These are phyloP conservation scores for Cadophora sp. DNA, from an alignment of 2,329 filamentous ascomycete genomes.

Conservation along the genomic window DNA sequence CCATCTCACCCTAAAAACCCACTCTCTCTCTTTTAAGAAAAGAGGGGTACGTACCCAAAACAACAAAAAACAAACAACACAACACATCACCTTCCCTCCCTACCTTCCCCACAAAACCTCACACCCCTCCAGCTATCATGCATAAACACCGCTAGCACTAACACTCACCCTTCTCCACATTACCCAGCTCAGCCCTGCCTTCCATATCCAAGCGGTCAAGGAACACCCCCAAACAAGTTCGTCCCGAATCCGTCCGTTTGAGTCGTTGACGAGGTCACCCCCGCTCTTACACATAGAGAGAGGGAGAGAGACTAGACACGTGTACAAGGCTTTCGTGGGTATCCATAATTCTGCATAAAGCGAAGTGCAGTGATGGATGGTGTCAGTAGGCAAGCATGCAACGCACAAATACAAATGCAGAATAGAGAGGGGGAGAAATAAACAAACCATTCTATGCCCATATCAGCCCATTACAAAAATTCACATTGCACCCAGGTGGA, in stretches of 20 bases:
- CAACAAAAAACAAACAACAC: too few species aligned
- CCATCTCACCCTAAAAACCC: too few species aligned
- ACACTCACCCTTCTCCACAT: too few species aligned
- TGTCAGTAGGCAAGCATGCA: too few species aligned
- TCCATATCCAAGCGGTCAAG: conserved; percentile 2
- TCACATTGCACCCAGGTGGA: neutral
- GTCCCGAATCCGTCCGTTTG: too few species aligned
- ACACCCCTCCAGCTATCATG: neutral
- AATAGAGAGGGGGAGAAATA: neutral
- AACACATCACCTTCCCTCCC: too few species aligned
- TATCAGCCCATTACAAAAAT: neutral
- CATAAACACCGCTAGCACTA: neutral
- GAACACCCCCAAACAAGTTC: conserved; percentile 4
- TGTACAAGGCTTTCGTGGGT: neutral
- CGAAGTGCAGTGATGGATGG: neutral
- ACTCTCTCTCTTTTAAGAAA: too few species aligned
- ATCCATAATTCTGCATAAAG: conserved; percentile 11
- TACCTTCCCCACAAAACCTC: neutral
- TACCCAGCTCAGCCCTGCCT: neutral
- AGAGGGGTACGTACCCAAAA: too few species aligned
- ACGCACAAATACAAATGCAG: conserved; percentile 1
- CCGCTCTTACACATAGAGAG: neutral
- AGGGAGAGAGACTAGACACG: neutral
- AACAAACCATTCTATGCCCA: neutral
- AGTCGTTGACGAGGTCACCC: neutral